Percentiles rank a stretch among this genome's conserved stretches.
These are phyloP conservation scores for Scalesia atractyloides DNA, from an alignment of 129 eudicot genomes.

Conservation along the genomic window DNA sequence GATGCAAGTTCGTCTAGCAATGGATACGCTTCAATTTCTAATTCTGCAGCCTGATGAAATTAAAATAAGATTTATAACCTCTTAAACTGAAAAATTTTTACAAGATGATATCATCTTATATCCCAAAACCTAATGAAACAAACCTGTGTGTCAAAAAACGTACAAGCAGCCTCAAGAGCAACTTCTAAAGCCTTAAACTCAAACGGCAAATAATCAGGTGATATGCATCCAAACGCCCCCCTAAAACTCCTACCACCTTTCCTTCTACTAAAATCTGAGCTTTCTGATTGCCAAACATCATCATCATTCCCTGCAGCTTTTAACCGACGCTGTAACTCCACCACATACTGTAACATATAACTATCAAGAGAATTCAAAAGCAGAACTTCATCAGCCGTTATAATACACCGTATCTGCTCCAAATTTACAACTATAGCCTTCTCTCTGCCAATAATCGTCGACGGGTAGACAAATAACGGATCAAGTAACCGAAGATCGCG, in stretches of 20 bases:
- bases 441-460: slow-evolving; percentile 96
- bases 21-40: slow-evolving; percentile 92
- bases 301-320: slow-evolving; percentile 58
- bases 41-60: slow-evolving; percentile 72
- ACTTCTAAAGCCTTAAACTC: slow-evolving; percentile 97
- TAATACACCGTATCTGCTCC: slow-evolving; percentile 97
- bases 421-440: slow-evolving; percentile 96
- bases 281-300: slow-evolving; percentile 80
- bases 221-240: slow-evolving; percentile 58
- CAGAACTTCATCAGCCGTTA: slow-evolving; percentile 94
- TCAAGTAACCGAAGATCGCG: slow-evolving; percentile 90
- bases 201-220: slow-evolving; percentile 90
- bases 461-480: slow-evolving; percentile 90
- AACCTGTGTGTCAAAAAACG: slow-evolving; percentile 92
- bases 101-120: neutral
- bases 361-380: slow-evolving; percentile 84
- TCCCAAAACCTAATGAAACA: slow-evolving; percentile 9
- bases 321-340: slow-evolving; percentile 76
- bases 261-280: slow-evolving; percentile 47
- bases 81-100: neutral
- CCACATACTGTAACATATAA: slow-evolving; percentile 85
- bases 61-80: neutral
- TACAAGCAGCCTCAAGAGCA: slow-evolving; percentile 95
- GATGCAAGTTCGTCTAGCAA: slow-evolving; percentile 94
- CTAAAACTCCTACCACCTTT: slow-evolving; percentile 62